Conservation (phyloP, 1,139 yeast species). For the Saccharomycopsis hybrid region DNA sequence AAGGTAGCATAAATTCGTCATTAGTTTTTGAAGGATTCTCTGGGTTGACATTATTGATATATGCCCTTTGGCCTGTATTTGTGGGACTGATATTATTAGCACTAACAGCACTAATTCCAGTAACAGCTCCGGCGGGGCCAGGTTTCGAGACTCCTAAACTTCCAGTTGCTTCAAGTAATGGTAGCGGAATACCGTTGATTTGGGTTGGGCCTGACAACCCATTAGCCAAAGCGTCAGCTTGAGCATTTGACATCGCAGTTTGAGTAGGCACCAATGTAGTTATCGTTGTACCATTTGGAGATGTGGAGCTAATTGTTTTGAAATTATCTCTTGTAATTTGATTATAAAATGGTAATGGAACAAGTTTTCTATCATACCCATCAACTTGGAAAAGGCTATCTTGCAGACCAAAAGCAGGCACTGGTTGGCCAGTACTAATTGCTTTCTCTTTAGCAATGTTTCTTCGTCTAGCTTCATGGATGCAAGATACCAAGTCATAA, state of each 20-base stretch:
- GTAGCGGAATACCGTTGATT: conserved; percentile 74
- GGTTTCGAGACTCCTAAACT: too few relatives aligned
- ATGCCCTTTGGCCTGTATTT: too few relatives aligned
- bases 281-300: conserved; percentile 89
- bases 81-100: too few relatives aligned
- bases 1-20: too few relatives aligned
- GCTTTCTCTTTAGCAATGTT: conserved; percentile 43
- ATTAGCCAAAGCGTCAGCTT: conserved; percentile 44
- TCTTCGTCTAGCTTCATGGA: conserved; percentile 87
- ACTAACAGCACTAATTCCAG: too few relatives aligned
- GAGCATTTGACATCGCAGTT: conserved; percentile 57
- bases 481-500: conserved; percentile 90
- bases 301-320: conserved; percentile 75
- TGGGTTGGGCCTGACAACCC: conserved; percentile 51
- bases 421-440: conserved; percentile 14
- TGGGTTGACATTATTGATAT: too few relatives aligned
- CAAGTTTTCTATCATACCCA: conserved; percentile 16
- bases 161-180: conserved; percentile 79
- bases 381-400: too few relatives aligned
- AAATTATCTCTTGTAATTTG: conserved; percentile 91
- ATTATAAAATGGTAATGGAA: conserved; percentile 87
- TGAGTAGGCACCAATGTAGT: conserved; percentile 87
- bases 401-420: not conserved
- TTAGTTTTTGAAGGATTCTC: too few relatives aligned
- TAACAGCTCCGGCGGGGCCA: too few relatives aligned